A percentile compares a stretch with the other conserved stretches of the same genome.
These are phyloP conservation scores for Aspergillus pseudoglaucus DNA, from an alignment of 2,329 filamentous ascomycete species.

Conservation along the genomic window DNA sequence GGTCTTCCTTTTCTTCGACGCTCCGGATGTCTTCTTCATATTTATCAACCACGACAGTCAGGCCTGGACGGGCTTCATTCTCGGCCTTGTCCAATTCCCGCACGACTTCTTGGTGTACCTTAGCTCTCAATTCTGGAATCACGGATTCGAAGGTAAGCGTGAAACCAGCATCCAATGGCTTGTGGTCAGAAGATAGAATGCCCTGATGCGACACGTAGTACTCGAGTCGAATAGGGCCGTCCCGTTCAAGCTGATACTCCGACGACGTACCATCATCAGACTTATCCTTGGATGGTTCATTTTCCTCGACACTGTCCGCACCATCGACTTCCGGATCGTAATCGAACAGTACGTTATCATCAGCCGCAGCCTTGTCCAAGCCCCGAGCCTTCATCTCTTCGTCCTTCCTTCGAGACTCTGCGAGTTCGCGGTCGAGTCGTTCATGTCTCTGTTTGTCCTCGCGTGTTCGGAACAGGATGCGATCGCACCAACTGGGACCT, in stretches of 20 bases:
- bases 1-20: conserved; percentile 26
- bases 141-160: conserved; percentile 80
- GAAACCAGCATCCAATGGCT: conserved; percentile 80
- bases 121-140: conserved; percentile 74
- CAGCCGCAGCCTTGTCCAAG: conserved; percentile 64
- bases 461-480: conserved; percentile 77
- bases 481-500: conserved; percentile 93
- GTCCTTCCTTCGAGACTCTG: conserved; percentile 63
- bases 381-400: conserved; percentile 79
- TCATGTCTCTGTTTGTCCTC: conserved; percentile 63
- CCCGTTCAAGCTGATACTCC: conserved; percentile 21
- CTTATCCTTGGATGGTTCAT: conserved; percentile 48
- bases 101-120: conserved; percentile 78
- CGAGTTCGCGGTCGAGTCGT: conserved; percentile 55
- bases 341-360: conserved; percentile 80
- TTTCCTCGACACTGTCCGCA: conserved; percentile 50
- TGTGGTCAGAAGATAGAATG: conserved; percentile 90
- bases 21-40: conserved; percentile 32
- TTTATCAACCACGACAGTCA: conserved; percentile 74
- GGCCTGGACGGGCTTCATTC: conserved; percentile 76
- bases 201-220: conserved; percentile 84
- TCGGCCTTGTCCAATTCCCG: conserved; percentile 83
- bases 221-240: conserved; percentile 50
- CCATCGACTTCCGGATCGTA: conserved; percentile 80
- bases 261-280: conserved; percentile 36